Percentiles rank a stretch among this genome's conserved stretches.
Conservation (phyloP, 345 rosid species). For the Reutealis trisperma region DNA sequence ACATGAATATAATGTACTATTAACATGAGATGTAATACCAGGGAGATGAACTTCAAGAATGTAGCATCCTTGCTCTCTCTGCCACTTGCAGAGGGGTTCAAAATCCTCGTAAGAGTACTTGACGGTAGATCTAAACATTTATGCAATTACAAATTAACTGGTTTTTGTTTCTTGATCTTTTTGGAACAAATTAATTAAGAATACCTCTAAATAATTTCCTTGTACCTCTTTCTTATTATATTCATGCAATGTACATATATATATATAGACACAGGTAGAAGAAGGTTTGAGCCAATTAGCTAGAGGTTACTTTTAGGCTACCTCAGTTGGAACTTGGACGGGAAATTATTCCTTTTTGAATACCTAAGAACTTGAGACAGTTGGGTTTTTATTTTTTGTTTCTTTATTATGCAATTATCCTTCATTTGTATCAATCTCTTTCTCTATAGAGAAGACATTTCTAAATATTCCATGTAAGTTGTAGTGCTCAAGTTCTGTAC, state of each 20-base stretch:
- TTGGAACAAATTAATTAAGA: too few relatives aligned
- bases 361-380: background rate
- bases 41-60: conserved; percentile 46
- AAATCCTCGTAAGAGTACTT: conserved; percentile 35
- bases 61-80: conserved; percentile 29
- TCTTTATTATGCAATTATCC: too few relatives aligned
- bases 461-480: too few relatives aligned
- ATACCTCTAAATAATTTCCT: background rate
- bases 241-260: background rate
- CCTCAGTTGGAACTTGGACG: conserved; percentile 8
- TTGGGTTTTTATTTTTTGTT: too few relatives aligned
- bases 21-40: too few relatives aligned
- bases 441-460: too few relatives aligned
- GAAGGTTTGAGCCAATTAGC: background rate
- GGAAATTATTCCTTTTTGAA: conserved; percentile 8
- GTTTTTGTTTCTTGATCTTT: background rate
- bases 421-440: too few relatives aligned
- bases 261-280: background rate
- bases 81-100: conserved; percentile 57
- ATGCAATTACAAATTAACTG: background rate
- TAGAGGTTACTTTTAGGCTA: conserved; percentile 20
- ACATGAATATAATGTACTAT: too few relatives aligned
- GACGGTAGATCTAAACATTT: conserved; percentile 6
- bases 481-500: too few relatives aligned
- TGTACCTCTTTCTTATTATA: background rate